Evolutionary conservation across 148 eudicot species (phyloP), one percentile per base, ranked within the genome.

Genomic region (Rhododendron molle): DNA sequence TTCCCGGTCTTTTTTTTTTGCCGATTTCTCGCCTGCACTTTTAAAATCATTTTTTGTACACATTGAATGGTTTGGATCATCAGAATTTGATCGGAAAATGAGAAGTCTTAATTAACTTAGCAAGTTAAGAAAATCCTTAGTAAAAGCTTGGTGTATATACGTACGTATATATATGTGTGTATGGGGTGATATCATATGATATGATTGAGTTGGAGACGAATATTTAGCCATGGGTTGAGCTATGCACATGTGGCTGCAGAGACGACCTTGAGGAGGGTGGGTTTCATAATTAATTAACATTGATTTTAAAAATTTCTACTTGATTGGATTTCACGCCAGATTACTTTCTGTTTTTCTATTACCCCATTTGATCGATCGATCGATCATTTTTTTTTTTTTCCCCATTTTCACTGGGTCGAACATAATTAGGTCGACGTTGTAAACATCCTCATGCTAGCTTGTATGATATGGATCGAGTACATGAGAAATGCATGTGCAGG

Each of bases 191-290:
- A 54, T 15, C 9, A 23, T 60, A 21, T 21, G 71, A 67, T 9
- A 67, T 11, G 73, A 67, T 26, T 26, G 26, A 52, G 78, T 34
- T 87, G 83, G 86, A 83, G 80, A 52, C 80, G 88, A 67, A 86
- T 40, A 40, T 40, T 58, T 86, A 85, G 88, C 78, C 88, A 86
- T 83, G 62, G 85, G 78, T 86, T 28, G 71, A 84, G 88, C 81
- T 65, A 1, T 83, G 83, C 86, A 71, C 83, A 83, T 79, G 86
- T 28, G 18, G 49, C 49, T n/a, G 50, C 52, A 49, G 52, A 49
- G 52, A 49, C 52, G 52, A 49, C 52, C 56, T 52, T 52, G 18
- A 52, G 56, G 56, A 52, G 56, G 56, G 73, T 81, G 1, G 2
- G 2, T 2, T 81, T 34, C 69, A 60, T 58, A 14, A 69, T 34